These are phyloP conservation scores for Chloranthus sessilifolius DNA, from an alignment of 164 flowering plant genomes.

Conservation along the genomic window DNA sequence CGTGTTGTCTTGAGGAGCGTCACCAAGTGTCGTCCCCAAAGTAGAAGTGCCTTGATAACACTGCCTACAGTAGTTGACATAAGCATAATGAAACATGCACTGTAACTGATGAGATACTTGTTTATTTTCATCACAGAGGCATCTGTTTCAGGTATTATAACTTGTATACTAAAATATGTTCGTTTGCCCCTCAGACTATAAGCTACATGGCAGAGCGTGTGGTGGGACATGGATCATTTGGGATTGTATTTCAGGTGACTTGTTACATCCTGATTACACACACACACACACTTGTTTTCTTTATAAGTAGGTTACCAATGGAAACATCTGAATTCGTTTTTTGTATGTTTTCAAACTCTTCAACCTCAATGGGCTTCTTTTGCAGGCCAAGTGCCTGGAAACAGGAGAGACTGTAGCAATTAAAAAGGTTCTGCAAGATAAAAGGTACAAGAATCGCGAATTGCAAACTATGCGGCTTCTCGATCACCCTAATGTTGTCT, in stretches of 20 bases:
- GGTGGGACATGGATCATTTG: slow-evolving; percentile 75
- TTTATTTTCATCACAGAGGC: too few relatives aligned
- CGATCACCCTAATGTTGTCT: slow-evolving; percentile 72
- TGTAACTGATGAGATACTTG: too few relatives aligned
- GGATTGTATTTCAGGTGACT: slow-evolving; percentile 70
- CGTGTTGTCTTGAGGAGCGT: too few relatives aligned
- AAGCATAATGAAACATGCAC: too few relatives aligned
- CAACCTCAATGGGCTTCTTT: slow-evolving; percentile 6
- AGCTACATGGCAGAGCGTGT: slow-evolving; percentile 83
- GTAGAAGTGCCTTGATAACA: too few relatives aligned
- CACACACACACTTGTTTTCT: too few relatives aligned
- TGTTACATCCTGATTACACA: not conserved
- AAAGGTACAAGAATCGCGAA: slow-evolving; percentile 76
- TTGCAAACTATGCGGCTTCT: slow-evolving; percentile 78
- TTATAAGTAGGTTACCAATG: too few relatives aligned
- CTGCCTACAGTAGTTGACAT: too few relatives aligned
- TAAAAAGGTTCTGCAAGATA: slow-evolving; percentile 72
- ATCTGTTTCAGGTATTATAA: too few relatives aligned
- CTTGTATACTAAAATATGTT: too few relatives aligned
- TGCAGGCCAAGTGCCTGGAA: slow-evolving; percentile 70
- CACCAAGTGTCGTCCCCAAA: too few relatives aligned
- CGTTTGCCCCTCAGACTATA: slow-evolving; percentile 42
- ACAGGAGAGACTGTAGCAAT: slow-evolving; percentile 75
- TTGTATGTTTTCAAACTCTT: not conserved
- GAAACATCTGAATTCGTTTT: too few relatives aligned